A percentile compares a stretch with the other conserved stretches of the same genome.
phyloP scores from a whole-genome alignment of 176 grass and related monocot genomes.

The Puccinellia tenuiflora region DNA sequence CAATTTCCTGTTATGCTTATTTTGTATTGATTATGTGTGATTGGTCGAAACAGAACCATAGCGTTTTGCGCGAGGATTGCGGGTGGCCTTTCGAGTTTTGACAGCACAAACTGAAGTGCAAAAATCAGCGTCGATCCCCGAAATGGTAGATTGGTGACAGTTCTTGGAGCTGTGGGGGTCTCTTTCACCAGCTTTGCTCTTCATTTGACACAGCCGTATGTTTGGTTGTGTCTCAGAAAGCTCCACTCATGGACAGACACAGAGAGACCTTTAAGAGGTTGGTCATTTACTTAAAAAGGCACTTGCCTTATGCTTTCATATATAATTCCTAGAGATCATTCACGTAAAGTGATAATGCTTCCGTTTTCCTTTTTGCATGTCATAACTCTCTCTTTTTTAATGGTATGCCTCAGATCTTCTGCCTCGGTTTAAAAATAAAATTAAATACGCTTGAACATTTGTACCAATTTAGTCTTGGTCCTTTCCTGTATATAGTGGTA shows the following conservation, averaged over 20 bases:
- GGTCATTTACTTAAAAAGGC: background rate
- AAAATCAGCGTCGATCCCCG: background rate
- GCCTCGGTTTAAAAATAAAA: background rate
- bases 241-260: constrained; percentile 53
- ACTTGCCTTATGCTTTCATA: background rate
- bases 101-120: background rate
- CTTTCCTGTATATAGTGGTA: background rate
- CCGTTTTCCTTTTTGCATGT: background rate
- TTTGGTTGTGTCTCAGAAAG: constrained; percentile 46
- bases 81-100: background rate
- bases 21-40: background rate
- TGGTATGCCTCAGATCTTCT: background rate
- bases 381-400: background rate
- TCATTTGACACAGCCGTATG: constrained; percentile 31
- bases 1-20: background rate
- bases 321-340: background rate
- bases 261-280: constrained; percentile 69
- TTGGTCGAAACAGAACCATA: background rate
- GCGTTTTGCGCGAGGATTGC: background rate
- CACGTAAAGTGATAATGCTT: background rate
- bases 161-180: background rate
- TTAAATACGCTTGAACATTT: background rate
- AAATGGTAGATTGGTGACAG: background rate
- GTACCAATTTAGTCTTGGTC: background rate
- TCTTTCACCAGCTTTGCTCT: background rate